Evolutionary conservation across 139 green algal genomes (phyloP).

Genomic region (Micractinium sp.): DNA sequence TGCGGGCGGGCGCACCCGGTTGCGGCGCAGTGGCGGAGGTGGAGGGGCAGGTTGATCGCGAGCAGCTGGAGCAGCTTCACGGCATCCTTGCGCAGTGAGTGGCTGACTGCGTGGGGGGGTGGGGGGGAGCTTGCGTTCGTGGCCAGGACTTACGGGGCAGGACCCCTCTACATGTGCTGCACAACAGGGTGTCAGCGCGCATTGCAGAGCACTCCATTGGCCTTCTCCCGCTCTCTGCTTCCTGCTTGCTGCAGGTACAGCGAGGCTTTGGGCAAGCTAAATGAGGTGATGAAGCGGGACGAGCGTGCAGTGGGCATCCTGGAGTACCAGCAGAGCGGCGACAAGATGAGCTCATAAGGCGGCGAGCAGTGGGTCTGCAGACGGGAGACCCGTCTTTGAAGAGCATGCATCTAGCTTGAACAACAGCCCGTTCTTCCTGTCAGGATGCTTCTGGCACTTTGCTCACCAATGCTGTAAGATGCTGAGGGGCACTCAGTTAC

Average conservation of each 20-base stretch:
- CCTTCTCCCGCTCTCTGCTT: background rate
- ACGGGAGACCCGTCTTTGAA: too few species aligned
- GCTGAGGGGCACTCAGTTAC: too few species aligned
- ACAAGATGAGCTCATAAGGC: background rate
- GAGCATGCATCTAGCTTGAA: too few species aligned
- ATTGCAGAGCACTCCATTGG: background rate
- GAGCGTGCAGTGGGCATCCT: constrained; percentile 50
- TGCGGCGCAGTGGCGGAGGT: constrained; percentile 28
- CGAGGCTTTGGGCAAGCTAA: constrained; percentile 41
- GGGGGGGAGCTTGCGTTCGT: too few species aligned
- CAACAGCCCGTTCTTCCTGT: too few species aligned
- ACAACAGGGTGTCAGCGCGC: background rate
- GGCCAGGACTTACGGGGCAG: too few species aligned
- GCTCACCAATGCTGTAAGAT: too few species aligned
- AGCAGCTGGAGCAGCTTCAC: constrained; percentile 4
- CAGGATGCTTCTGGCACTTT: too few species aligned
- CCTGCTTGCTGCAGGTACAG: constrained; percentile 12
- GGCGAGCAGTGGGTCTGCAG: too few species aligned
- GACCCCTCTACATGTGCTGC: too few species aligned
- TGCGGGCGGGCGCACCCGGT: constrained; percentile 34
- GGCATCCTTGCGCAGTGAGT: constrained; percentile 26
- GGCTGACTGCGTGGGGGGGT: background rate
- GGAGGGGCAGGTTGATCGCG: background rate
- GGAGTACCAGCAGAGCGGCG: background rate
- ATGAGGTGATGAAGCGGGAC: constrained; percentile 38